phyloP scores from a whole-genome alignment of 2,329 filamentous ascomycete species.

The Penicillium sp. region DNA sequence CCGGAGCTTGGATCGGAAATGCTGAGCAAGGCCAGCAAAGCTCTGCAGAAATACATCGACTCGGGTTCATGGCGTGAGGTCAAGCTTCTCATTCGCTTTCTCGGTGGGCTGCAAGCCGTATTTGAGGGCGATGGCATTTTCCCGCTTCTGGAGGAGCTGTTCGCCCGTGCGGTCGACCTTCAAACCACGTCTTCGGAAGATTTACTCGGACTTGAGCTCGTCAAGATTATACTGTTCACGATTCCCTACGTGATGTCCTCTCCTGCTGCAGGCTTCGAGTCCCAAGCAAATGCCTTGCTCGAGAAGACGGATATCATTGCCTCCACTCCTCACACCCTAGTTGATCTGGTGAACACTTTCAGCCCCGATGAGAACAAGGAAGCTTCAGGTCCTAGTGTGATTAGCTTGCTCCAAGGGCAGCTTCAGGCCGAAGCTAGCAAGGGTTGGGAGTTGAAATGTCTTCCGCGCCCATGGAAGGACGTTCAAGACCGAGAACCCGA shows the following conservation, averaged over 20 bases:
- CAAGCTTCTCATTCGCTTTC: conserved; percentile 84
- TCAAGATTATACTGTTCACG: conserved; percentile 93
- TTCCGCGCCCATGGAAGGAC: conserved; percentile 56
- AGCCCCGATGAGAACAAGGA: conserved; percentile 60
- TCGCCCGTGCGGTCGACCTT: conserved; percentile 83
- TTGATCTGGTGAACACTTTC: conserved; percentile 84
- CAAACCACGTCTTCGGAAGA: conserved; percentile 93
- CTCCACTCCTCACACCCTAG: conserved; percentile 79
- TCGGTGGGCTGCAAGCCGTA: conserved; percentile 79
- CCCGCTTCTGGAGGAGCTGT: conserved; percentile 81
- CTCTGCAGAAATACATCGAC: conserved; percentile 65
- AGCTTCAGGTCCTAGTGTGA: conserved; percentile 65
- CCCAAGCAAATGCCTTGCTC: conserved; percentile 74
- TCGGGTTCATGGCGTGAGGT: conserved; percentile 82
- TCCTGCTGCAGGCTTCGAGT: conserved; percentile 65
- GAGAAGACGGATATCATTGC: conserved; percentile 96
- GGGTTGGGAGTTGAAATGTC: conserved; percentile 70
- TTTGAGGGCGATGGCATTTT: conserved; percentile 84
- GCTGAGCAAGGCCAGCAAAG: conserved; percentile 60
- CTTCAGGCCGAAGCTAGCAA: conserved; percentile 72
- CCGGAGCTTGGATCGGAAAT: conserved; percentile 71
- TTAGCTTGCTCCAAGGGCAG: conserved; percentile 81
- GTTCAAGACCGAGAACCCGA: conserved; percentile 37
- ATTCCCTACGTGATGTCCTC: conserved; percentile 86
- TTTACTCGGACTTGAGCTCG: conserved; percentile 72